Evolutionary conservation across 495 filamentous ascomycete species (phyloP), one percentile per base, ranked within the genome.

Genomic region (Penicillium angulare): DNA sequence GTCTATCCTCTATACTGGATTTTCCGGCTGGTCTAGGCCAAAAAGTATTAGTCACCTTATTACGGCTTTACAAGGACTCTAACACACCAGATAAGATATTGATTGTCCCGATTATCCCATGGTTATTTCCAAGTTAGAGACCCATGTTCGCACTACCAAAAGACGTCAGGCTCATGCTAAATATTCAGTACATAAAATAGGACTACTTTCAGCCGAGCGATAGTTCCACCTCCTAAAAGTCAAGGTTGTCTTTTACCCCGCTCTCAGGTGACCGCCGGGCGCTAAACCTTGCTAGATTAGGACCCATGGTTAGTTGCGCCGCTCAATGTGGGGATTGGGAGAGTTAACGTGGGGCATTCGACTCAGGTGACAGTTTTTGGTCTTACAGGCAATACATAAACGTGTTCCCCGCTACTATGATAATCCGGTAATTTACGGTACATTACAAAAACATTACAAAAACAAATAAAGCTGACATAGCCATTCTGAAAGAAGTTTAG

Each of bases 21-120:
- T 32, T 41, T 33, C 47, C 22, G 22, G 24, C 41, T 35, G 47
- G 35, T 41, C 47, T 49, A 16, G 47, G n/a, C 47, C 21, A 32
- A 27, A 24, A 44, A 33, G 34, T 40, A 15, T 49, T 10, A 41
- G 8, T 49, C 35, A 40, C 17, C 15, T 40, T 41, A 21, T 1
- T 7, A 18, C 16, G 23, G 47, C 23, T 49, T 40, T 27, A 7
- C 0, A 41, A 33, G 6, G 16, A n/a, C 12, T 22, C n/a, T 15
- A 10, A 23, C 15, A 21, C 47, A 49, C 35, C 36, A 15, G 36
- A 49, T 40, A 32, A 41, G 22, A 49, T 20, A 22, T 47, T 33
- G 16, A 42, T 49, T 29, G 34, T 49, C 3, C 21, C 32, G 43
- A 47, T 48, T 39, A 18, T 39, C 18, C 47, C 47, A 33, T 49